Evolutionary conservation across 345 rosid species (phyloP).

Genomic region (Sonneratia caseolaris): DNA sequence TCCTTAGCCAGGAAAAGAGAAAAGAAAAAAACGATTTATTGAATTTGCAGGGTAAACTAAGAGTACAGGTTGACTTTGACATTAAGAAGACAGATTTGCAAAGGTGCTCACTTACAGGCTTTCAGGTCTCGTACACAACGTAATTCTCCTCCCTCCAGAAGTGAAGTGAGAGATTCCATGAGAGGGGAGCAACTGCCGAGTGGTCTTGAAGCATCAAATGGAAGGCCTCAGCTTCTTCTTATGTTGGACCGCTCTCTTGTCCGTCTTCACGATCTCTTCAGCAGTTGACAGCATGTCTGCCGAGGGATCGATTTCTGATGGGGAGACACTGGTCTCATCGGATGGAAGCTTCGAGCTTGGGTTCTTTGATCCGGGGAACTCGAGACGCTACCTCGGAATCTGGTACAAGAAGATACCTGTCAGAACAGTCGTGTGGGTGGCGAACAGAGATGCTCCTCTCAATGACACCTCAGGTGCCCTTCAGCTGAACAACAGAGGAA

Average conservation of each 20-base stretch:
- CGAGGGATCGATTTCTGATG: constrained; percentile 15
- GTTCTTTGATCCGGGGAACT: constrained; percentile 16
- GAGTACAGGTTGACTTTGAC: constrained; percentile 4
- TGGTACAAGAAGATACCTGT: constrained; percentile 20
- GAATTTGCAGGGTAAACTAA: no score
- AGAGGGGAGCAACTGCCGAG: background rate
- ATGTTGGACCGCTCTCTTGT: background rate
- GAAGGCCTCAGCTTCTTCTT: constrained; percentile 1
- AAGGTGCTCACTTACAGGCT: background rate
- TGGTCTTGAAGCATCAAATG: background rate
- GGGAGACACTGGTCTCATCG: constrained; percentile 15
- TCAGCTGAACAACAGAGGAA: constrained; percentile 1
- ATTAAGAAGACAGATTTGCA: background rate
- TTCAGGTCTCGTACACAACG: background rate
- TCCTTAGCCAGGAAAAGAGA: no score
- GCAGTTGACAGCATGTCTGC: constrained; percentile 13
- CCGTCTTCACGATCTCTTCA: background rate
- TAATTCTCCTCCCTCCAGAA: background rate
- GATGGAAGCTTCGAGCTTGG: constrained; percentile 23
- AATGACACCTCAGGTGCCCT: constrained; percentile 4
- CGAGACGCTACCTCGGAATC: constrained; percentile 20
- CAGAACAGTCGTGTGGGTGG: constrained; percentile 17
- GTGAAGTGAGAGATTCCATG: background rate
- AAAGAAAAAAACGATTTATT: no score
- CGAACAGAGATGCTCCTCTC: constrained; percentile 7